Conservation (phyloP, 306 rosid species). For the Ochetophila trinervis region DNA sequence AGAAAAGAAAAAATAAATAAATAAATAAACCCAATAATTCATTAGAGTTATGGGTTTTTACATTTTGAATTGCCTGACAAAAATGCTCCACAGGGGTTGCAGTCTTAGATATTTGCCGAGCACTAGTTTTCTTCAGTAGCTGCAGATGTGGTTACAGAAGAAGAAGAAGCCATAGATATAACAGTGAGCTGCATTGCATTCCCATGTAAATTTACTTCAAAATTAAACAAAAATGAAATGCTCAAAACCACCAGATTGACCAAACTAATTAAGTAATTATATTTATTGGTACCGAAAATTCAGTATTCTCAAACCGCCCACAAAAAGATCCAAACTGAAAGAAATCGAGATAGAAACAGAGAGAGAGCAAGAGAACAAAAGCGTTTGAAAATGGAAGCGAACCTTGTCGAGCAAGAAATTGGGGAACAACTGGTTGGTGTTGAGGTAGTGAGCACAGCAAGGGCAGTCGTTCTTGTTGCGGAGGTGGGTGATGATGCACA, state of each 20-base stretch:
- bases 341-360: no score
- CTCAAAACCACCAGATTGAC: background rate
- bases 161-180: conserved; percentile 23
- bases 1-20: no score
- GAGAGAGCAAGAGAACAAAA: background rate
- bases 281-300: background rate
- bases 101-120: conserved; percentile 72
- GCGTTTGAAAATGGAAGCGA: background rate
- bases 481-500: conserved; percentile 95
- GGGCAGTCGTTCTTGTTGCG: conserved; percentile 95
- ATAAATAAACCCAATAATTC: no score
- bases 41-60: conserved; percentile 18
- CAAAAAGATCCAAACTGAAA: no score
- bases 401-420: conserved; percentile 89
- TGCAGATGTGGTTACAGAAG: conserved; percentile 52
- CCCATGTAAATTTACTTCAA: conserved; percentile 44
- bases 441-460: conserved; percentile 81
- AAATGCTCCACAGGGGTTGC: conserved; percentile 86
- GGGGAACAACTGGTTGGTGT: conserved; percentile 68
- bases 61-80: conserved; percentile 74
- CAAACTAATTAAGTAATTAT: background rate
- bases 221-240: conserved; percentile 2
- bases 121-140: conserved; percentile 88
- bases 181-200: conserved; percentile 77
- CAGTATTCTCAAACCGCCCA: no score